Conservation (phyloP, 2,329 filamentous ascomycete species). For the Periconia digitata region DNA sequence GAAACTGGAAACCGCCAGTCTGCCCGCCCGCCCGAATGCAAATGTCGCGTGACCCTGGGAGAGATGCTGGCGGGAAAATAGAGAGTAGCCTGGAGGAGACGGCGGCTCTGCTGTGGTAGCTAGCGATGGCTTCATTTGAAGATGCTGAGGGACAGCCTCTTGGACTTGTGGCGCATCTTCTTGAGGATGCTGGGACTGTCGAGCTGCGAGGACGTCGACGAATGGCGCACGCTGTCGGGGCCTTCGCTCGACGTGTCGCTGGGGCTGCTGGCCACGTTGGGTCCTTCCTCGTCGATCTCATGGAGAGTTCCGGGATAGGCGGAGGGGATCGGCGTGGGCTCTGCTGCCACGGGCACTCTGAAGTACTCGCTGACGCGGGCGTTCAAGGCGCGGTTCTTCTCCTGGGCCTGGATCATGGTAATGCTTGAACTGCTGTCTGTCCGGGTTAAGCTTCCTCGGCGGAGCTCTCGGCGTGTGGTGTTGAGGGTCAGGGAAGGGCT, state of each 20-base stretch:
- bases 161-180: constrained; percentile 39
- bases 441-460: constrained; percentile 39
- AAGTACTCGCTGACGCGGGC: constrained; percentile 44
- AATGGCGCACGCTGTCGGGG: constrained; percentile 29
- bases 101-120: neutral
- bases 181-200: constrained; percentile 36
- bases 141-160: constrained; percentile 37
- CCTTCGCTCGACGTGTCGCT: constrained; percentile 41
- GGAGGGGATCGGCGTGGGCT: constrained; percentile 22
- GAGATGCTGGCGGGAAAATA: constrained; percentile 2
- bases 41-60: constrained; percentile 7
- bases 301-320: constrained; percentile 27
- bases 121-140: constrained; percentile 34
- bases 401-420: constrained; percentile 36
- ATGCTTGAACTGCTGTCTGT: constrained; percentile 41
- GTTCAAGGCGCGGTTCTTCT: constrained; percentile 45
- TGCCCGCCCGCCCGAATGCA: constrained; percentile 13
- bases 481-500: constrained; percentile 43
- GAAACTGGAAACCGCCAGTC: constrained; percentile 16
- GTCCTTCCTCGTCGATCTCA: constrained; percentile 34
- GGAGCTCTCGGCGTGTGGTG: constrained; percentile 40
- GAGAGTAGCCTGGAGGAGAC: neutral
- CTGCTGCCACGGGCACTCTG: constrained; percentile 22
- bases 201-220: constrained; percentile 29
- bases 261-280: constrained; percentile 24